Percentiles rank a stretch among this genome's conserved stretches.
These are phyloP conservation scores for Colletotrichum liriopes DNA, from an alignment of 2,329 filamentous ascomycete species.

Conservation along the genomic window DNA sequence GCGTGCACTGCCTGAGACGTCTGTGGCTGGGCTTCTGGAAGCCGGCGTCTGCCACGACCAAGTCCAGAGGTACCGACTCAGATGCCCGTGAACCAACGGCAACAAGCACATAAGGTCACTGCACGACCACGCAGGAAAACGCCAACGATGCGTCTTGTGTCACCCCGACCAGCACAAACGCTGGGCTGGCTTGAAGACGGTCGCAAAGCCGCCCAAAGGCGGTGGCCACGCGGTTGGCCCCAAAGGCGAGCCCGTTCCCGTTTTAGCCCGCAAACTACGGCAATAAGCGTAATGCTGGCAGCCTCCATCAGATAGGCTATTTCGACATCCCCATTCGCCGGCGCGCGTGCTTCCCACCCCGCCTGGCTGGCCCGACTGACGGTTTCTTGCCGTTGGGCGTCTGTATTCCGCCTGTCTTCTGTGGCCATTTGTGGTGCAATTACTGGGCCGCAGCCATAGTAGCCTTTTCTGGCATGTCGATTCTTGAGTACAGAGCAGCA, in stretches of 20 bases:
- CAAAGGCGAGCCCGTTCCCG: neutral
- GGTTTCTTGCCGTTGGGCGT: neutral
- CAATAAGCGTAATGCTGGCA: slow-evolving; percentile 24
- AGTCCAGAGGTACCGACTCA: neutral
- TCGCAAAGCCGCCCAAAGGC: neutral
- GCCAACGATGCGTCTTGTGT: neutral
- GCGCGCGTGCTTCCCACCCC: neutral
- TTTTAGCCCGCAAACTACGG: neutral
- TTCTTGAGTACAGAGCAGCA: neutral
- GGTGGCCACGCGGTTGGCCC: neutral
- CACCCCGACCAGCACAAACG: neutral
- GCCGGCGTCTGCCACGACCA: neutral
- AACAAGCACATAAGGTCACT: neutral
- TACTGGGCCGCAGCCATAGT: slow-evolving; percentile 1
- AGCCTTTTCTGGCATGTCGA: neutral
- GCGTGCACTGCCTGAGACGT: neutral
- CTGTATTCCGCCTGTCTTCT: neutral
- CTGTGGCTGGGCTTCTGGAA: neutral
- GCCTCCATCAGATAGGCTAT: slow-evolving; percentile 31
- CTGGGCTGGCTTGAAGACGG: neutral
- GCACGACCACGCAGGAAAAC: neutral
- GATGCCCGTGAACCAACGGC: neutral
- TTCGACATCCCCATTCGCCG: slow-evolving; percentile 21
- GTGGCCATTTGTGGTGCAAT: neutral
- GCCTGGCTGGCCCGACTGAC: neutral